Evolutionary conservation across 257 asterid species (phyloP).

Genomic region (Solanum neorickii): DNA sequence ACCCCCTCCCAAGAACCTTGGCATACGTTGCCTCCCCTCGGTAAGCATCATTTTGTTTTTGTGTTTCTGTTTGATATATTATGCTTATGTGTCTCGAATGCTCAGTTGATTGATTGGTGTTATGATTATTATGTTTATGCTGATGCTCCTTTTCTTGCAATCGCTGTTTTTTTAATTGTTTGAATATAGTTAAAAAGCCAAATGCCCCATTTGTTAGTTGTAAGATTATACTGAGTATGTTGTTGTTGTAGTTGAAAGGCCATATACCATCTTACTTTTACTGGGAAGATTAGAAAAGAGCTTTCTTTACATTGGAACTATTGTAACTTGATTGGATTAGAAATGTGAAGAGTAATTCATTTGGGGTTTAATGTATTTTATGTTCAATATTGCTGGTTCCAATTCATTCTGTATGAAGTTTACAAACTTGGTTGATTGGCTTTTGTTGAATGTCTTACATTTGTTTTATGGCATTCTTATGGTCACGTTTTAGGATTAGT

Average conservation of each 20-base stretch:
- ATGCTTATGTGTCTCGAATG: neutral
- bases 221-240: neutral
- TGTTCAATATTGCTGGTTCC: neutral
- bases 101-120: neutral
- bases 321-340: neutral
- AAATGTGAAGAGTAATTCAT: neutral
- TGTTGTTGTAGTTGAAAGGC: neutral
- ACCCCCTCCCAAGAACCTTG: constrained; percentile 90
- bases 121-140: neutral
- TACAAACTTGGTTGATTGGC: neutral
- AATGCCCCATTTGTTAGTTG: neutral
- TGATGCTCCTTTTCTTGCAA: too few species aligned
- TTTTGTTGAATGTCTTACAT: neutral
- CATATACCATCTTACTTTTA: neutral
- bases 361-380: neutral
- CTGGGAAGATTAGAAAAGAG: neutral
- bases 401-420: neutral
- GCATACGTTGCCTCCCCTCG: constrained; percentile 72
- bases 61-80: neutral
- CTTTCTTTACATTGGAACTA: neutral
- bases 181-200: too few species aligned
- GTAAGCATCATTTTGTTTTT: constrained; percentile 24
- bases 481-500: neutral
- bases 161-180: too few species aligned
- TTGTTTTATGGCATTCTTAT: neutral